Conservation (phyloP, 495 filamentous ascomycete genomes). For the Daldinia decipiens region DNA sequence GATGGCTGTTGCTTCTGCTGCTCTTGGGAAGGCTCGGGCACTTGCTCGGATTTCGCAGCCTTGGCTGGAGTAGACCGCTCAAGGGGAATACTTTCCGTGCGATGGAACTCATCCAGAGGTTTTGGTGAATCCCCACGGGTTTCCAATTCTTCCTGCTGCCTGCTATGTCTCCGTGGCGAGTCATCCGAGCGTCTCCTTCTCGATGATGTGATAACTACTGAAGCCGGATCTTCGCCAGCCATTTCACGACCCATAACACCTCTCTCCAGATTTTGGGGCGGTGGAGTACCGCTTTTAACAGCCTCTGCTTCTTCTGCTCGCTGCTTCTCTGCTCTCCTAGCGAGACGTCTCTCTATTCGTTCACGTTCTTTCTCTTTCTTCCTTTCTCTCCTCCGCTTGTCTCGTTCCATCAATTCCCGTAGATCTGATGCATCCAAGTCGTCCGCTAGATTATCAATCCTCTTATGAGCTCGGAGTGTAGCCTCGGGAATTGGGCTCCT, state of each 20-base stretch:
- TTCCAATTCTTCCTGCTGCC: constrained; percentile 32
- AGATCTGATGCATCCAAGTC: constrained; percentile 81
- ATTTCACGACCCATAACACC: constrained; percentile 64
- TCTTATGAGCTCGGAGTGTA: constrained; percentile 71
- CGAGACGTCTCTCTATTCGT: constrained; percentile 72
- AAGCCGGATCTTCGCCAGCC: constrained; percentile 54
- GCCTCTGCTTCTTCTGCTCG: constrained; percentile 54
- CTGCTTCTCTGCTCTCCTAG: constrained; percentile 76
- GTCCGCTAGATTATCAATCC: constrained; percentile 83
- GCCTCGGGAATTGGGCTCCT: constrained; percentile 69
- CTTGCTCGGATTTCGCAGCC: constrained; percentile 15
- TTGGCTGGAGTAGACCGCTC: constrained; percentile 37
- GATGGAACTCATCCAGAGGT: constrained; percentile 53
- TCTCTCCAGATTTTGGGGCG: constrained; percentile 64
- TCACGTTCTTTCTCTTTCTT: constrained; percentile 78
- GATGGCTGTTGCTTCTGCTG: constrained; percentile 20
- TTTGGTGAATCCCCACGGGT: constrained; percentile 38
- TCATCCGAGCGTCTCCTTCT: constrained; percentile 51
- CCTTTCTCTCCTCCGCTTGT: constrained; percentile 78
- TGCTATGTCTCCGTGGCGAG: constrained; percentile 34
- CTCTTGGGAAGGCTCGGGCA: constrained; percentile 17
- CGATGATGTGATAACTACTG: constrained; percentile 60
- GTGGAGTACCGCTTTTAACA: constrained; percentile 55
- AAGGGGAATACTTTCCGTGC: constrained; percentile 49
- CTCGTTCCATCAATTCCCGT: constrained; percentile 84